Base-by-base conservation (phyloP, 2,329 filamentous ascomycete species). In the Xylariaceae sp. region DNA sequence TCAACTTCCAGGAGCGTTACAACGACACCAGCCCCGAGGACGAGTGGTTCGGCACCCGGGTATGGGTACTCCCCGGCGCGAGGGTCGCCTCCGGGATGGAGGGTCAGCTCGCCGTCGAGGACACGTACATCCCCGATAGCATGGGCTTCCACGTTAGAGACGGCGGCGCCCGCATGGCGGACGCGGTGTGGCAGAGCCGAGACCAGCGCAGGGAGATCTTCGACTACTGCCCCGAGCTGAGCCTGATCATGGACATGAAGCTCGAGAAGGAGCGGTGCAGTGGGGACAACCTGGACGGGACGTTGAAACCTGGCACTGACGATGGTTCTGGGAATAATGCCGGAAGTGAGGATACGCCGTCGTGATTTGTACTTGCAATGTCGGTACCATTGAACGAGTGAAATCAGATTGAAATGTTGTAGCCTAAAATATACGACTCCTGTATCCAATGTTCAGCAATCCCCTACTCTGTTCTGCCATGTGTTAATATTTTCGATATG, bases 141-240 rank as follows among this genome's bases (percentile, higher is more conserved):
- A 76, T 79, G 75, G 76, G 76, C 33, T 79, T 76, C 54, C 76
- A 80, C 54, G 74, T 72, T 1, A 74, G 74, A 17, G 68, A 68
- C 7, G 69, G 68, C 40, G 75, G 76, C 36, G 54, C 53, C 11
- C 66, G 55, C 39, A 57, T 78, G 15, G 69, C 74, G 45, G 44
- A 51, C 9, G 61, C 58, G 1, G 68, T 78, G 31, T 79, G 74
- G 74, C 71, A 72, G 19, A 67, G 62, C 4, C 68, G 68, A 0
- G 62, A 66, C 46, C 51, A 64, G 54, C 62, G 76, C 19, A 65
- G 66, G 45, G 69, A 76, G 45, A 71, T 79, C 32, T 78, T 72
- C 69, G 64, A 69, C 19, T 79, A 79, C 56, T 79, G 76, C 45
- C 76, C 76, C 1, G 76, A 80, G 55, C 65, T 79, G 22, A 79